A percentile compares a stretch with the other conserved stretches of the same genome.
These are phyloP conservation scores for Atalantia buxifolia DNA, from an alignment of 345 rosid species.

Conservation along the genomic window DNA sequence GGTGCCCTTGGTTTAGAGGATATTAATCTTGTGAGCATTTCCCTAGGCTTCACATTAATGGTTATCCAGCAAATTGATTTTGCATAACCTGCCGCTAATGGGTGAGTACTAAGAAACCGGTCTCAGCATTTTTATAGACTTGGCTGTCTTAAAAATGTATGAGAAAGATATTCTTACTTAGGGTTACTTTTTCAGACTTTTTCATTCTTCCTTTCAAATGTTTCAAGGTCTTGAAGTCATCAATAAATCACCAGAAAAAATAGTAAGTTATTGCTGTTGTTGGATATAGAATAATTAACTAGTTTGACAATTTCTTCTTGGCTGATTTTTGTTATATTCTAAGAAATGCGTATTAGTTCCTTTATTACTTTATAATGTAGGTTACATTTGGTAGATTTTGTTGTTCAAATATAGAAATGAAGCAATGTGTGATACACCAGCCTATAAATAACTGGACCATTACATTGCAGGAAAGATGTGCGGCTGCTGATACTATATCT, in stretches of 20 bases:
- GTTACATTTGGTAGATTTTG: slow-evolving; percentile 4
- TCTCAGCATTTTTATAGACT: background rate
- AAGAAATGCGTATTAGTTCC: background rate
- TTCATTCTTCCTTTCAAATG: background rate
- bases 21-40: background rate
- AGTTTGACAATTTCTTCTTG: background rate
- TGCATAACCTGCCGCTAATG: background rate
- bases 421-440: background rate
- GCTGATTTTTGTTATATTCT: background rate
- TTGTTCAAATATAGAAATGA: slow-evolving; percentile 8
- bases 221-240: background rate
- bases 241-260: background rate
- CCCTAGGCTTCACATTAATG: background rate
- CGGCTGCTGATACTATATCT: slow-evolving; percentile 69
- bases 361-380: slow-evolving; percentile 1
- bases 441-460: slow-evolving; percentile 18
- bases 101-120: background rate
- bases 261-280: background rate
- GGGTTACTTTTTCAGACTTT: background rate
- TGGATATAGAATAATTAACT: background rate
- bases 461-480: slow-evolving; percentile 89
- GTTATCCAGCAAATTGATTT: background rate
- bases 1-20: background rate
- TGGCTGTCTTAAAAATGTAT: background rate
- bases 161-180: background rate